Conservation (phyloP, 495 filamentous ascomycete genomes). For the Pseudevernia furfuracea region DNA sequence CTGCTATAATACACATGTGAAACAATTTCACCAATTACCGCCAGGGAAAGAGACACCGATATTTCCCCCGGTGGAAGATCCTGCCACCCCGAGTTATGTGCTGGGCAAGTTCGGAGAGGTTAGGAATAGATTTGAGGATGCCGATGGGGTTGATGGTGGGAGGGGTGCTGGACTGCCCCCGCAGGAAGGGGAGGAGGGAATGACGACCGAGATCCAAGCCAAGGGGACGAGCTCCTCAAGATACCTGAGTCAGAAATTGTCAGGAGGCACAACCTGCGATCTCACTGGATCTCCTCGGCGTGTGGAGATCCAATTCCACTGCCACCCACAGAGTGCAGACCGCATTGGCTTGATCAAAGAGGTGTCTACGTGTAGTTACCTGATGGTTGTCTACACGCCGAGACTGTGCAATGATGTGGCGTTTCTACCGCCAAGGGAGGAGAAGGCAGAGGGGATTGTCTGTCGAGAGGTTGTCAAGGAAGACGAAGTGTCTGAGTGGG, state of each 20-base stretch:
- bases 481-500: conserved; percentile 51
- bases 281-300: conserved; percentile 75
- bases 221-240: conserved; percentile 63
- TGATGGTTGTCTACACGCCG: conserved; percentile 92
- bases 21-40: conserved; percentile 84
- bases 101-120: conserved; percentile 53
- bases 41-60: conserved; percentile 52
- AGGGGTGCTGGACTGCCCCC: conserved; percentile 31
- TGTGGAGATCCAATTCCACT: conserved; percentile 92
- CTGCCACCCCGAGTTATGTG: conserved; percentile 67
- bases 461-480: conserved; percentile 66
- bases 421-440: conserved; percentile 78
- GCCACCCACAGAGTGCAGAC: conserved; percentile 71
- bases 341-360: conserved; percentile 95
- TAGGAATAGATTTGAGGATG: conserved; percentile 14
- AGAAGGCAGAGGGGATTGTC: conserved; percentile 66
- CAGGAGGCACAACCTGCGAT: conserved; percentile 84
- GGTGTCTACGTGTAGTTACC: conserved; percentile 82
- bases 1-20: conserved; percentile 81
- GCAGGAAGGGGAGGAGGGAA: conserved; percentile 24
- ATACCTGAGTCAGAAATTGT: conserved; percentile 84
- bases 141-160: conserved; percentile 26
- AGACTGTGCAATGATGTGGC: conserved; percentile 88
- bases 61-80: conserved; percentile 68
- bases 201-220: conserved; percentile 60